Evolutionary conservation across 1,139 yeast genomes (phyloP).

Genomic region (Pichia sp.): DNA sequence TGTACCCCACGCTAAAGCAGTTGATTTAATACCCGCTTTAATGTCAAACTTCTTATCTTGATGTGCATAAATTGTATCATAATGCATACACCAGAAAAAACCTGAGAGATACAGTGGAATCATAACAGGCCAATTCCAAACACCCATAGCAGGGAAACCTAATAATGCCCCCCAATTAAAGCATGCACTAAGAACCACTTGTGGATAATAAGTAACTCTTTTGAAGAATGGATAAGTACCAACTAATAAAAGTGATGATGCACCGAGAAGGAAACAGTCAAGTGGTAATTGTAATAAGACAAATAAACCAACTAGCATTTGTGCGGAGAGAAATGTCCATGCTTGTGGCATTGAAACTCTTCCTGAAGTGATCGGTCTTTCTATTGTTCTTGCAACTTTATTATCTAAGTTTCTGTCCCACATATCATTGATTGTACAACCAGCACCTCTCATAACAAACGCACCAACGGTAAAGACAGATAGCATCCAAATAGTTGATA

Average conservation of each 20-base stretch:
- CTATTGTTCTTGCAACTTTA: conserved; percentile 80
- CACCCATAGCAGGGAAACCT: conserved; percentile 95
- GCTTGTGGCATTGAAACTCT: conserved; percentile 72
- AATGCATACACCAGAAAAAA: conserved; percentile 89
- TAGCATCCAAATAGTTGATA: conserved; percentile 52
- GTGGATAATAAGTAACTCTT: conserved; percentile 93
- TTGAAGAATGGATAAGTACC: conserved; percentile 89
- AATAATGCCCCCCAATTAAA: conserved; percentile 93
- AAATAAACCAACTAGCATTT: conserved; percentile 68
- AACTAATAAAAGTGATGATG: conserved; percentile 72
- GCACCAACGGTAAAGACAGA: conserved; percentile 77
- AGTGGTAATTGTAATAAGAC: conserved; percentile 67
- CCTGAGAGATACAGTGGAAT: conserved; percentile 70
- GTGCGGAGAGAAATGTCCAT: conserved; percentile 63
- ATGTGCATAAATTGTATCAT: conserved; percentile 95
- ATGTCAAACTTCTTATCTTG: conserved; percentile 89
- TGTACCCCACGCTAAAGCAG: conserved; percentile 90
- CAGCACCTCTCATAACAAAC: conserved; percentile 92
- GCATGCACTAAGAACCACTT: conserved; percentile 69
- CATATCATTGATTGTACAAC: conserved; percentile 91
- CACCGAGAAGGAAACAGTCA: conserved; percentile 78
- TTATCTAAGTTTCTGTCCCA: conserved; percentile 77
- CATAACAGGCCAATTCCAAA: conserved; percentile 69
- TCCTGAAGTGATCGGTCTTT: conserved; percentile 87
- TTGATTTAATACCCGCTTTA: conserved; percentile 85